These are phyloP conservation scores for Athelia psychrophila DNA, from an alignment of 1,284 basidiomycete genomes.

Conservation along the genomic window DNA sequence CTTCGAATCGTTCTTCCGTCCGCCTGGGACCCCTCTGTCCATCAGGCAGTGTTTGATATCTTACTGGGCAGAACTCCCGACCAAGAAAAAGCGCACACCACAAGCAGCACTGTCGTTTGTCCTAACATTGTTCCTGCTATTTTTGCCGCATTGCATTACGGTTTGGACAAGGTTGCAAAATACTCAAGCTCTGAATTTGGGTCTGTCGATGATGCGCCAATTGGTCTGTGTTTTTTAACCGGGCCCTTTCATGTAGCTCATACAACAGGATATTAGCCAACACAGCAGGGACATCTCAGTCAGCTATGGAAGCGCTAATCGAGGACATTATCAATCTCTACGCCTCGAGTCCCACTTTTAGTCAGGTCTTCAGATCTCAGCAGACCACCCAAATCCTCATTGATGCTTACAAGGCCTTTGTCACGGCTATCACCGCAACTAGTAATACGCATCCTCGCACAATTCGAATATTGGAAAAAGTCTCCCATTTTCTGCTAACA, in stretches of 20 bases:
- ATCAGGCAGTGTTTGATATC: constrained; percentile 62
- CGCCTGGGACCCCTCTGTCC: constrained; percentile 65
- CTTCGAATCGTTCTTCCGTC: constrained; percentile 62
- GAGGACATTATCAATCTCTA: constrained; percentile 69
- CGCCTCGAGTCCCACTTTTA: constrained; percentile 57
- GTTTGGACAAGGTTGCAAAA: constrained; percentile 34
- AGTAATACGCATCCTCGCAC: constrained; percentile 41
- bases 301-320: constrained; percentile 56
- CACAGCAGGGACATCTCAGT: constrained; percentile 22
- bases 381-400: constrained; percentile 64
- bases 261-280: no score
- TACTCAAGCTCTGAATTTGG: no score
- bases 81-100: constrained; percentile 11
- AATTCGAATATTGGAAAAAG: constrained; percentile 58
- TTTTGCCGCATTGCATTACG: constrained; percentile 53
- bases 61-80: constrained; percentile 44
- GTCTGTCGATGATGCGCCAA: no score
- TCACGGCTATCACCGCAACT: constrained; percentile 35
- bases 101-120: constrained; percentile 44
- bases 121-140: constrained; percentile 69
- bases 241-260: no score
- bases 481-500: constrained; percentile 64
- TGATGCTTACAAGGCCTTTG: constrained; percentile 57
- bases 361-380: constrained; percentile 68
- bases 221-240: no score